Base-by-base conservation (phyloP, 2,329 filamentous ascomycete species). In the Arthrobotrys entomopaga region DNA sequence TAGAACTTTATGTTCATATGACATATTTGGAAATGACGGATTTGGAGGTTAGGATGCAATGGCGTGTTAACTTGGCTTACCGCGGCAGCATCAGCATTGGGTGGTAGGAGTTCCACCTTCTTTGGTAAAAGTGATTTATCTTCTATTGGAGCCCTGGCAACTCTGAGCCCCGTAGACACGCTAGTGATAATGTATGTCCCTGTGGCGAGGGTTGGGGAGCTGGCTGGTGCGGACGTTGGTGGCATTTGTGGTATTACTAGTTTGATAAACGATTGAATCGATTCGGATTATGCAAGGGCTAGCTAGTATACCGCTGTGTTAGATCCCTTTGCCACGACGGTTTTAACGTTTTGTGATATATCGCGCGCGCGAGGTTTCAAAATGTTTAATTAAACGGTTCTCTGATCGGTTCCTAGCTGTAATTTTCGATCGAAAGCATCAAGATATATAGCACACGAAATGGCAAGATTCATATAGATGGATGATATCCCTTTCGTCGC, bases 121-220 rank as follows among this genome's bases (percentile, higher is more conserved):
- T 72, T 72, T 11, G 67, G 67, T 13, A 65, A 22, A 34, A 65
- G 59, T 1, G 67, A 72, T 49, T 60, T 59, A 46, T 72, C 67
- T 38, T 72, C 67, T 10, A 26, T 29, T 26, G 54, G 59, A 20
- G 61, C 20, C 49, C 67, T 54, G 15, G 59, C 58, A 42, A 72
- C 49, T 16, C 56, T 65, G 5, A 65, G 67, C 16, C 49, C 49
- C 7, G 60, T 56, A 5, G 46, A 54, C 16, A 72, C 60, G 19
- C 53, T 65, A 11, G 60, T 72, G n/a, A 72, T 72, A 19, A 56
- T 24, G 50, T 72, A 72, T 13, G 19, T 48, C 8, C 67, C 67
- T 22, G 43, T 54, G 40, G 50, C 34, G 20, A 65, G 59, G 19
- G 65, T 26, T 22, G 53, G 67, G 3, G 46, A n/a, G n/a, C n/a